Evolutionary conservation across 75 land plant genomes (phyloP), one percentile per base, ranked within the genome.

Genomic region (Picea sitchensis): DNA sequence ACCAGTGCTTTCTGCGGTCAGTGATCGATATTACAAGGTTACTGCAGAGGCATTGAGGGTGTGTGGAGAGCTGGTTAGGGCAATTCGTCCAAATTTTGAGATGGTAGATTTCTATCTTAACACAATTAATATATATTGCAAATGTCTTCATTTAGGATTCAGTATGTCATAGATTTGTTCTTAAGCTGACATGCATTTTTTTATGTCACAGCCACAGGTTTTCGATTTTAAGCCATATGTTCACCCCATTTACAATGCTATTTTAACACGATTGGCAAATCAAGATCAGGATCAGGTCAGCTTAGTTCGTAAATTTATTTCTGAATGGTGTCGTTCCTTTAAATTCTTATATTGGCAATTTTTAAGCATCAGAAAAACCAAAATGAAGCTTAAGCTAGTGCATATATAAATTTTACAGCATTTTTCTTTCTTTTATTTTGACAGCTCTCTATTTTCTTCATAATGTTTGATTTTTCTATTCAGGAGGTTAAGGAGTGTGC

Each of bases 11-110:
- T 84, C 96, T 79, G 95, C 98, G 81, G 98, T 91, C 38, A 78
- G 92, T 77, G 99, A 97, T 79, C 86, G 99, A 41, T 97, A 97
- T 78, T 97, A 97, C 80, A 97, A 97, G 76, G 99, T 97, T 68
- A 95, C 99, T 79, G 99, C 99, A 62, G 99, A 97, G 64, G 99
- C 99, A 79, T 80, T 97, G 36, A 81, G 98, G 77, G 99, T 97
- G 21, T 95, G 99, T 89, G 99, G 99, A 62, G 99, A 95, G 86
- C 91, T 97, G 79, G 96, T 97, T 30, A 94, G 89, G 77, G 92
- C 93, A 59, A 81, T 97, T 20, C 99, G 99, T 13, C 99, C 99
- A 60, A 84, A 76, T 80, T 76, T 88, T 80, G 82, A 85, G 82
- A 86, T 85, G 44, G 84, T 85, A 65, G 82, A 20, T 81, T 51